Percentiles rank a stretch among this genome's conserved stretches.
phyloP scores from a whole-genome alignment of 225 moss, liverwort and hornwort species.

The Climacium dendroides region DNA sequence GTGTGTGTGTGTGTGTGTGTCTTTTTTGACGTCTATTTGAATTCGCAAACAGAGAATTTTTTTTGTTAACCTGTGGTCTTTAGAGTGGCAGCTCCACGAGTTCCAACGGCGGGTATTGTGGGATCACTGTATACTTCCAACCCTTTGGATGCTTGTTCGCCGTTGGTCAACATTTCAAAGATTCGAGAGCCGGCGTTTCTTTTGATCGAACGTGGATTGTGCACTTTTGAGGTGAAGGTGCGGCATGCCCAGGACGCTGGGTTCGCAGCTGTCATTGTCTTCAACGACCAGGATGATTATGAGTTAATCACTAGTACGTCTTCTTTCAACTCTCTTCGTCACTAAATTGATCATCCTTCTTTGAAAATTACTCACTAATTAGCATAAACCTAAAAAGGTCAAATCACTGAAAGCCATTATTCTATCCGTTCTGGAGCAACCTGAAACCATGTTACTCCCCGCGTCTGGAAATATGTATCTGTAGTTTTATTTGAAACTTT shows the following conservation, averaged over 20 bases:
- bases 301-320: conserved; percentile 84
- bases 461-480: not conserved
- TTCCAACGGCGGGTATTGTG: conserved; percentile 61
- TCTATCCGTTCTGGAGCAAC: not conserved
- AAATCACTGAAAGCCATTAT: not conserved
- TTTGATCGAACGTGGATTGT: conserved; percentile 56
- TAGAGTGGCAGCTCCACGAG: conserved; percentile 66
- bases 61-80: conserved; percentile 2
- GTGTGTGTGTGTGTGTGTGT: not conserved
- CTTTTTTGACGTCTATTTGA: not conserved
- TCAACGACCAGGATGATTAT: conserved; percentile 55
- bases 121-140: conserved; percentile 55
- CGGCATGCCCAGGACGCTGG: conserved; percentile 78
- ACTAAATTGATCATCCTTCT: not conserved
- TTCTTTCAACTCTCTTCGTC: not conserved
- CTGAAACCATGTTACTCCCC: not conserved
- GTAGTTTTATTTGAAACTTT: not conserved
- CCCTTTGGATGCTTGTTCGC: conserved; percentile 52
- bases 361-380: not conserved
- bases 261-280: conserved; percentile 65
- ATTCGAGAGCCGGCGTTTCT: conserved; percentile 41
- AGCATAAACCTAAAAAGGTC: not conserved
- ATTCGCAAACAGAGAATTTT: not conserved
- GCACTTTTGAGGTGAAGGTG: conserved; percentile 81
- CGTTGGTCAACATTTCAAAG: conserved; percentile 37